A percentile compares a stretch with the other conserved stretches of the same genome.
Conservation (phyloP, 208 protist genomes). For the Leishmania aethiopica region DNA sequence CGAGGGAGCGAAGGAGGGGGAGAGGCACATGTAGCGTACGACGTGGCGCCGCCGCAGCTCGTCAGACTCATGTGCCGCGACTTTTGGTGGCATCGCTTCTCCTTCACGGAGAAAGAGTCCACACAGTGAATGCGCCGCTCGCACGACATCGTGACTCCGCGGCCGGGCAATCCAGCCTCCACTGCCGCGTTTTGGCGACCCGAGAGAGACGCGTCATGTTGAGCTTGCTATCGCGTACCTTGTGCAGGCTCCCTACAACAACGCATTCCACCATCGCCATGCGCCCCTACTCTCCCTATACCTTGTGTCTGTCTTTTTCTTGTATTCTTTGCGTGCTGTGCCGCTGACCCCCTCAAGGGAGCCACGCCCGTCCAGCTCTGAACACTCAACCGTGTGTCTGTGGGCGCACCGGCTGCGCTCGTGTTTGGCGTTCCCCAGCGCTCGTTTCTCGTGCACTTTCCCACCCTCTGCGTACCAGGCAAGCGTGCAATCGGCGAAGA, state of each 20-base stretch:
- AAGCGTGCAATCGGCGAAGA: not conserved
- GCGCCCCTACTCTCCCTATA: not conserved
- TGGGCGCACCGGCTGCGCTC: not conserved
- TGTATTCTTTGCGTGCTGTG: too few relatives aligned
- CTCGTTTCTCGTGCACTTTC: not conserved
- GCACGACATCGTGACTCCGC: not conserved
- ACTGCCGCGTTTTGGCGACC: not conserved
- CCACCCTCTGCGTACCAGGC: not conserved
- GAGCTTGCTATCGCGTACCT: not conserved
- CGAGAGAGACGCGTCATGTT: not conserved
- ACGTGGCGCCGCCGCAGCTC: not conserved
- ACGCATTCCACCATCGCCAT: not conserved
- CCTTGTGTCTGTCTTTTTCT: not conserved
- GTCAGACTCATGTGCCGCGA: not conserved
- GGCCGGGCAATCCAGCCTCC: not conserved
- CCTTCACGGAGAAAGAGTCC: not conserved
- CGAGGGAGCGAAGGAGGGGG: not conserved
- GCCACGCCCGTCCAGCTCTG: not conserved
- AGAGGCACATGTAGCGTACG: too few relatives aligned
- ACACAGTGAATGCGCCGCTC: not conserved
- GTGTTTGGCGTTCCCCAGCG: not conserved
- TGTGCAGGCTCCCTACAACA: not conserved
- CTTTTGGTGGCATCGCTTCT: not conserved
- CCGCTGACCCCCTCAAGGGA: not conserved
- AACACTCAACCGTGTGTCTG: not conserved